Evolutionary conservation across 345 rosid genomes (phyloP), one percentile per base, ranked within the genome.

Genomic region (Noccaea bulbosa): DNA sequence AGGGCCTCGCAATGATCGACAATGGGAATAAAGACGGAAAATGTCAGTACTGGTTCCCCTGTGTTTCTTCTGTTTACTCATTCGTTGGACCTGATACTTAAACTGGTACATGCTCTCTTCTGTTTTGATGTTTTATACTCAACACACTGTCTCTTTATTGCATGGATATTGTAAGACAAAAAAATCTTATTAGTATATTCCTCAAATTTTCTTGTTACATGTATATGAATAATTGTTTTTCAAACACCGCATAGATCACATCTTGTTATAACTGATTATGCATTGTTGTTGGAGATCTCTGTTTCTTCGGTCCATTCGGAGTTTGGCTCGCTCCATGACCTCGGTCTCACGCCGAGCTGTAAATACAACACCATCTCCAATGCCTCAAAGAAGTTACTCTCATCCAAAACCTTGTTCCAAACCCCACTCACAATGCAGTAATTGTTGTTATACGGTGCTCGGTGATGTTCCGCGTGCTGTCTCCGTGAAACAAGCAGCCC

Each of bases 1-100:
- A 88, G 73, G 96, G 97, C 45, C 90, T 92, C 65, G 96, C 90
- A 1, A 87, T 93, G 97, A 84, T 92, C 8, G 95, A 92, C 71
- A 90, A 88, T 24, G 98, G 98, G 61, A 86, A 83, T 53, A 76
- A 69, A 58, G 93, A 88, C 58, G 86, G 93, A 7, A 90, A 80
- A 74, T 87, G 90, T 51, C 79, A 83, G n/a, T 88, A 88, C 69
- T 88, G 96, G 98, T 88, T 93, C 77, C 92, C 98, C 10, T 90
- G 97, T 72, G 97, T 86, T 62, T 83, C 90, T 33, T 79, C 93
- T 63, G 82, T 83, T 22, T 80, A 88, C 47, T 80, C 88, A 3
- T 73, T 80, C 6, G 72, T 75, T 1, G 91, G 73, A 49, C 54
- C 78, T 56, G 89, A 83, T 63, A 20, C 66, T 43, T 75, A 48